Base-by-base conservation (phyloP, 2,329 filamentous ascomycete species). In the Monilinia laxa region DNA sequence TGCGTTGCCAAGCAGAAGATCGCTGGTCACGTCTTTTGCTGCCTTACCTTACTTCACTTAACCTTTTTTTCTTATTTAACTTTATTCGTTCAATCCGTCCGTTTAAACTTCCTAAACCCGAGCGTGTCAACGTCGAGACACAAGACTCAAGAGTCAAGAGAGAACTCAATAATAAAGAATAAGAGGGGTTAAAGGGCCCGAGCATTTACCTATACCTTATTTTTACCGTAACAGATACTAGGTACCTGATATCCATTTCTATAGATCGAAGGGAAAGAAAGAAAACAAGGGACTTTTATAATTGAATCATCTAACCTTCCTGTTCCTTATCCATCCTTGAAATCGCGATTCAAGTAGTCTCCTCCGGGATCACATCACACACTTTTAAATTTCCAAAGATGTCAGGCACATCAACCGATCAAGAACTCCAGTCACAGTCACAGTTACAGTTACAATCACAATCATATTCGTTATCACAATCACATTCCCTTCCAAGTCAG, bases 351-450 rank as follows among this genome's bases (percentile, higher is more conserved):
- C 56, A 23, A 62, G 47, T 42, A 62, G 38, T 53, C 47, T 23
- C 54, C 38, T 62, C 47, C 49, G 31, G 20, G n/a, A 28, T 66
- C 42, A 23, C 16, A 28, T 66, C 42, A 23, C 16, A 16, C 40
- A 31, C 42, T 62, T n/a, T 62, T n/a, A 28, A 66, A 66, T 54
- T 35, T 28, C 12, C 64, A 25, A 66, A 58, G 16, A 70, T 69
- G 68, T 64, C 71, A 59, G 68, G 66, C 60, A 56, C 70, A 63
- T 67, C 69, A 47, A 68, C 68, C 62, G 66, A 62, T 40, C 70
- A 71, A 62, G 55, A 65, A 42, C 38, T 31, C 23, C 57, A 69
- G 3, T 12, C 60, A 52, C 47, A 25, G 3, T 53, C 59, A 20
- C 31, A 38, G 14, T 11, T 42, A 35, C 25, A 51, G 4, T 25